These are phyloP conservation scores for Fragaria nilgerrensis DNA, from an alignment of 306 rosid species.

Conservation along the genomic window DNA sequence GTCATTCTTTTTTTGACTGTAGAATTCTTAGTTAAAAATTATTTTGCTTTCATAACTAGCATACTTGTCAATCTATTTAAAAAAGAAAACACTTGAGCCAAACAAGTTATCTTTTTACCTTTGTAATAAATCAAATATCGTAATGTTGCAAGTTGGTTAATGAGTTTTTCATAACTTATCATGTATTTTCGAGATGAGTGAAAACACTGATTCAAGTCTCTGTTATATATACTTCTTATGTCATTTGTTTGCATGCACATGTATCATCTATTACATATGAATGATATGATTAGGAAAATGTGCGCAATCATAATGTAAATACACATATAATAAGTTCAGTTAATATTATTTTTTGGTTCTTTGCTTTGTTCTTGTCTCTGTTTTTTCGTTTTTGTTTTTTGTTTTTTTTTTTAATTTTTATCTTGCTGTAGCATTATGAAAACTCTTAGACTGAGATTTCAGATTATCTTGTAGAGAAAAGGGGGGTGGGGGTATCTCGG, in stretches of 20 bases:
- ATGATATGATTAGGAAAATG: neutral
- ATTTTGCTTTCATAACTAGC: neutral
- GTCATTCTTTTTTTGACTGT: conserved; percentile 11
- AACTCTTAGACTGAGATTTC: neutral
- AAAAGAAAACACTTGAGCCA: neutral
- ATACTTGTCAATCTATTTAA: neutral
- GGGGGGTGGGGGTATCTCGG: neutral
- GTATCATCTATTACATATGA: neutral
- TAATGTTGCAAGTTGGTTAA: neutral
- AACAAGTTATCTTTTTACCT: neutral
- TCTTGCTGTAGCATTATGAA: neutral
- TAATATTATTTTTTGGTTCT: neutral
- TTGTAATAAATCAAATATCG: neutral
- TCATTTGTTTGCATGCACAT: neutral
- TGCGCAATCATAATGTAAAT: conserved; percentile 4
- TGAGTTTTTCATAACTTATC: neutral
- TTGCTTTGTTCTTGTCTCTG: neutral
- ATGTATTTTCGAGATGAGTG: neutral
- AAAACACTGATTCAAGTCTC: neutral
- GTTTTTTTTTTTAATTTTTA: too few species aligned
- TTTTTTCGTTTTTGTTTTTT: neutral
- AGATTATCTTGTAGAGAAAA: neutral
- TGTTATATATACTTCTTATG: neutral
- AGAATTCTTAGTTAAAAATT: neutral
- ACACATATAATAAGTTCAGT: neutral